Percentiles rank a stretch among this genome's conserved stretches.
Conservation (phyloP, 495 filamentous ascomycete genomes). For the Tuber calosporum region DNA sequence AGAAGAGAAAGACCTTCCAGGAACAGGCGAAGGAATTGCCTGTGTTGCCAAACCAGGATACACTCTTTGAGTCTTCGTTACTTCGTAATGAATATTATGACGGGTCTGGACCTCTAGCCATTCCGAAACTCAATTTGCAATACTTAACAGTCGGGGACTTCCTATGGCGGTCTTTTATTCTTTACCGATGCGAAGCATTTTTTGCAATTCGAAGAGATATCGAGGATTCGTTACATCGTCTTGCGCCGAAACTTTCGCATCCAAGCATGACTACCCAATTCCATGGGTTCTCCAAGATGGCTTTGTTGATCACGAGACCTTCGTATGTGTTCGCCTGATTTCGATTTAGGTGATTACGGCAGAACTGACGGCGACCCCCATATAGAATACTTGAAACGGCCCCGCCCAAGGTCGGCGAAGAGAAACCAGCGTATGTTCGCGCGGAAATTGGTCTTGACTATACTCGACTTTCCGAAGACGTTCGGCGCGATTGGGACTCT, state of each 20-base stretch:
- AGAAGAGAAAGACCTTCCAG: slow-evolving; percentile 75
- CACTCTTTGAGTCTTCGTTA: slow-evolving; percentile 78
- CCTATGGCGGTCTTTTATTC: slow-evolving; percentile 81
- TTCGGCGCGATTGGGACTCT: slow-evolving; percentile 84
- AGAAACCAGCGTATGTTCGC: slow-evolving; percentile 73
- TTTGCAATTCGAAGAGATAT: slow-evolving; percentile 90
- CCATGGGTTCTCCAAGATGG: slow-evolving; percentile 84
- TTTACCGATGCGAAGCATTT: slow-evolving; percentile 87
- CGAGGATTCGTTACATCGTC: slow-evolving; percentile 67
- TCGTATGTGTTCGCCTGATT: slow-evolving; percentile 46
- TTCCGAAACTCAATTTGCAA: slow-evolving; percentile 92
- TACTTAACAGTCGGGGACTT: slow-evolving; percentile 95
- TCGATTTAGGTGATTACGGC: neutral
- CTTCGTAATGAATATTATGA: slow-evolving; percentile 82
- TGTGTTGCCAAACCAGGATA: slow-evolving; percentile 73
- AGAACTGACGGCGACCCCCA: slow-evolving; percentile 22
- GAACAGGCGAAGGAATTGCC: slow-evolving; percentile 63
- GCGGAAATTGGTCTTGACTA: slow-evolving; percentile 88
- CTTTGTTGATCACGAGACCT: slow-evolving; percentile 75
- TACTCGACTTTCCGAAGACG: slow-evolving; percentile 61
- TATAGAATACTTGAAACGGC: slow-evolving; percentile 67
- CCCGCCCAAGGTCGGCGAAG: slow-evolving; percentile 75
- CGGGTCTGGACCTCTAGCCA: slow-evolving; percentile 77
- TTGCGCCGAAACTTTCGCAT: slow-evolving; percentile 61
- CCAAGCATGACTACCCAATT: slow-evolving; percentile 61